phyloP scores from a whole-genome alignment of 306 rosid genomes.

The Vigna reflexopilosa region DNA sequence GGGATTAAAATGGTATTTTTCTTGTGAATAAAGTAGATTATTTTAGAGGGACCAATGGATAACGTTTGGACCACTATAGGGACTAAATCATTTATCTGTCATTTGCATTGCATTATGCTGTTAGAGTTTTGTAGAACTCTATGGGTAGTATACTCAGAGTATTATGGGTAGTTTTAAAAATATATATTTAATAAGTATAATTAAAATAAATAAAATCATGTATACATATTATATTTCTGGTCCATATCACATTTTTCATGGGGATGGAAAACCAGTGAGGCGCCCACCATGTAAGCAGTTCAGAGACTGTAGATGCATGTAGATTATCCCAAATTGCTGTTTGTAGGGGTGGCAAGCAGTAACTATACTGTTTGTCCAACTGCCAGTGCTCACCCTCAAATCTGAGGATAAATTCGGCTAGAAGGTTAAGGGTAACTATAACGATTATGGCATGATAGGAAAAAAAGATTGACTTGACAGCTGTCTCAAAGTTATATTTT shows the following conservation, averaged over 20 bases:
- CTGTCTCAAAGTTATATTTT: constrained; percentile 8
- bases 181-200: not conserved
- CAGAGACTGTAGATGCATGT: not conserved
- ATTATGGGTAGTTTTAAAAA: not conserved
- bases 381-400: not conserved
- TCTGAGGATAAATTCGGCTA: not conserved
- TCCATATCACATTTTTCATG: not conserved
- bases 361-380: not conserved
- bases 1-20: too few species aligned
- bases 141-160: not conserved
- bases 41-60: too few species aligned
- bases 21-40: too few species aligned
- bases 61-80: too few species aligned
- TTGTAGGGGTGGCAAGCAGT: not conserved
- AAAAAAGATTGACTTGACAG: not conserved
- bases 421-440: not conserved
- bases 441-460: not conserved
- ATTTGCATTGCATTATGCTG: not conserved
- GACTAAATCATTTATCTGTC: not conserved
- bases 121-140: constrained; percentile 12
- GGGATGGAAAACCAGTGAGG: not conserved
- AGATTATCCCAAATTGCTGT: not conserved
- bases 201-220: not conserved
- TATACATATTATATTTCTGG: not conserved
- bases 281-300: not conserved